A percentile compares a stretch with the other conserved stretches of the same genome.
Conservation (phyloP, 768 basidiomycete genomes). For the Podaxis sp. region DNA sequence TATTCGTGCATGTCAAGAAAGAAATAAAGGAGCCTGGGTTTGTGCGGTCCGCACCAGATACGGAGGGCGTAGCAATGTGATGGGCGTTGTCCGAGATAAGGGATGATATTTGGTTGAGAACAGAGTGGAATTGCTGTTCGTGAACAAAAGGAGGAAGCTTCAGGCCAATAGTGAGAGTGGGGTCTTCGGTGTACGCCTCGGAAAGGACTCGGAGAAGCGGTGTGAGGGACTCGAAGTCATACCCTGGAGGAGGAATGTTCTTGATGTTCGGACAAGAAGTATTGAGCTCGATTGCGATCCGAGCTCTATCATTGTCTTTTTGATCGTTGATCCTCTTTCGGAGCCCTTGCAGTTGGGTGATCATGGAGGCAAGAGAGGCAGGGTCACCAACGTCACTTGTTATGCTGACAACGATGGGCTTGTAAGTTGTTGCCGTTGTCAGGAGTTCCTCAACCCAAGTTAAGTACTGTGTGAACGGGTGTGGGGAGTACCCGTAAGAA, state of each 20-base stretch:
- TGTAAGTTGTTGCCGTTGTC: constrained; percentile 18
- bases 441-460: constrained; percentile 60
- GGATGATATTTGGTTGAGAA: constrained; percentile 51
- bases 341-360: constrained; percentile 59
- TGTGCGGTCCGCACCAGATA: background rate
- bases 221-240: constrained; percentile 50
- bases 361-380: constrained; percentile 50
- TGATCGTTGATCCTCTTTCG: constrained; percentile 39
- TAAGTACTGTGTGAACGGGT: constrained; percentile 66
- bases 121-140: constrained; percentile 56
- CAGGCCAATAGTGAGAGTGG: constrained; percentile 64
- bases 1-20: constrained; percentile 81
- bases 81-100: constrained; percentile 32
- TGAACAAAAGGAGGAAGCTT: constrained; percentile 80
- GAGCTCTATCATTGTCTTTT: constrained; percentile 22
- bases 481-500: constrained; percentile 86
- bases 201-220: constrained; percentile 58
- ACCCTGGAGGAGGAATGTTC: constrained; percentile 62
- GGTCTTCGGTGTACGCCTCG: constrained; percentile 46
- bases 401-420: constrained; percentile 79
- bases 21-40: constrained; percentile 47
- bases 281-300: constrained; percentile 78
- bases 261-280: constrained; percentile 83
- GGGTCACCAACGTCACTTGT: constrained; percentile 39
- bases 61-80: constrained; percentile 12